Conservation (phyloP, 345 rosid genomes). For the Citrus australasica region DNA sequence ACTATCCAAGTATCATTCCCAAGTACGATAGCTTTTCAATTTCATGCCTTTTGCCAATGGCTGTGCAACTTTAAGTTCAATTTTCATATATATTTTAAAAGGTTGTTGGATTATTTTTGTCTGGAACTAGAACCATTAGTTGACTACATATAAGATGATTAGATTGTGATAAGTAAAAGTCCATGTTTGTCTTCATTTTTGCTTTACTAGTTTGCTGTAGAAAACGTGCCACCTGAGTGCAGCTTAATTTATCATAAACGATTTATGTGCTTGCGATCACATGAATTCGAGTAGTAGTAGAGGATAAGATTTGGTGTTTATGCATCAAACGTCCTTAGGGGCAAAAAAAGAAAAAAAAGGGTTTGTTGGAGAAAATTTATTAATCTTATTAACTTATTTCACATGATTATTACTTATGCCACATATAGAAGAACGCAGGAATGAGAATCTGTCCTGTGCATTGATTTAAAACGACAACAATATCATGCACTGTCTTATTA, state of each 20-base stretch:
- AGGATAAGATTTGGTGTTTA: no score
- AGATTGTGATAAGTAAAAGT: background rate
- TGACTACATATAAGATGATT: background rate
- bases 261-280: no score
- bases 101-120: background rate
- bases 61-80: background rate
- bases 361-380: no score
- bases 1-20: constrained; percentile 18
- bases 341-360: no score
- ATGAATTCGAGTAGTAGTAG: no score
- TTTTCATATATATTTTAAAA: background rate
- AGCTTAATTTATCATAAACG: no score
- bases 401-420: background rate
- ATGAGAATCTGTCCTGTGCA: background rate
- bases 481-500: background rate
- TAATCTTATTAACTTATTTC: background rate
- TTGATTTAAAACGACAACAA: background rate
- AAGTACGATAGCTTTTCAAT: constrained; percentile 5
- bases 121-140: background rate
- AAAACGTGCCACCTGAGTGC: background rate
- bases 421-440: background rate
- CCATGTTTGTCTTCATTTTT: background rate
- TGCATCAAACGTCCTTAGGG: no score
- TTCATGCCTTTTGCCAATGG: background rate
- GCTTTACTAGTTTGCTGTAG: background rate